These are phyloP conservation scores for Globisporangium spinosum DNA, from an alignment of 352 stramenopile species.

Conservation along the genomic window DNA sequence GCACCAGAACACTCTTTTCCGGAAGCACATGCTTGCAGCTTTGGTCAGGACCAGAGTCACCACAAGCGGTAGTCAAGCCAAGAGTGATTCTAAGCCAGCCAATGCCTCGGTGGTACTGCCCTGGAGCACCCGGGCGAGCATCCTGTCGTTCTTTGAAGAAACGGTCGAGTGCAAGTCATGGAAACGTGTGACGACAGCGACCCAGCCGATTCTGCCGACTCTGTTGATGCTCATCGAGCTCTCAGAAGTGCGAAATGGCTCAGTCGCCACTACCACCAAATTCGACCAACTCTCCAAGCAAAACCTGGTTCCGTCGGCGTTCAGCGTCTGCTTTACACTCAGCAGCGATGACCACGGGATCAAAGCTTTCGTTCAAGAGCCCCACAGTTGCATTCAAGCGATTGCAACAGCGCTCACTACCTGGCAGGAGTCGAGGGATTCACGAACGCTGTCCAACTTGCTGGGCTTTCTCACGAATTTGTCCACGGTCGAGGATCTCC, in stretches of 20 bases:
- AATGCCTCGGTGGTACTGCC: background rate
- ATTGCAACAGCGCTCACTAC: slow-evolving; percentile 8
- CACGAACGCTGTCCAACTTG: slow-evolving; percentile 25
- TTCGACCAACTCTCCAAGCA: slow-evolving; percentile 8
- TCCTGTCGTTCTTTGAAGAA: slow-evolving; percentile 45
- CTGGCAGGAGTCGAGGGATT: background rate
- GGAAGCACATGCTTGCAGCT: slow-evolving; percentile 19
- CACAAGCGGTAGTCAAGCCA: background rate
- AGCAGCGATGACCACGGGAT: slow-evolving; percentile 36
- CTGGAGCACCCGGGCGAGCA: slow-evolving; percentile 24
- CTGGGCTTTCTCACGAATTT: slow-evolving; percentile 62
- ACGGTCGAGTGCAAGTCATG: slow-evolving; percentile 55
- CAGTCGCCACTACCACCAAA: background rate
- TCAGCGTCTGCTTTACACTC: slow-evolving; percentile 54
- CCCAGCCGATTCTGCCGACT: slow-evolving; percentile 14
- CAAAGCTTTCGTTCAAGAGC: slow-evolving; percentile 17
- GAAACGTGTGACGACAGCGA: slow-evolving; percentile 34
- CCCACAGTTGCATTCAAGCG: slow-evolving; percentile 15
- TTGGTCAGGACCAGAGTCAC: slow-evolving; percentile 4
- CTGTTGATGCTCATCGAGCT: slow-evolving; percentile 25
- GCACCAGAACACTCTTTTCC: slow-evolving; percentile 37
- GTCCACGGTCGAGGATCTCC: slow-evolving; percentile 33
- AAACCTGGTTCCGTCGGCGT: slow-evolving; percentile 19
- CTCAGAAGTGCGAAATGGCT: background rate
- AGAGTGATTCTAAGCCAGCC: background rate